These are phyloP conservation scores for Dissoconium aciculare DNA, from an alignment of 2,329 filamentous ascomycete species.

Conservation along the genomic window DNA sequence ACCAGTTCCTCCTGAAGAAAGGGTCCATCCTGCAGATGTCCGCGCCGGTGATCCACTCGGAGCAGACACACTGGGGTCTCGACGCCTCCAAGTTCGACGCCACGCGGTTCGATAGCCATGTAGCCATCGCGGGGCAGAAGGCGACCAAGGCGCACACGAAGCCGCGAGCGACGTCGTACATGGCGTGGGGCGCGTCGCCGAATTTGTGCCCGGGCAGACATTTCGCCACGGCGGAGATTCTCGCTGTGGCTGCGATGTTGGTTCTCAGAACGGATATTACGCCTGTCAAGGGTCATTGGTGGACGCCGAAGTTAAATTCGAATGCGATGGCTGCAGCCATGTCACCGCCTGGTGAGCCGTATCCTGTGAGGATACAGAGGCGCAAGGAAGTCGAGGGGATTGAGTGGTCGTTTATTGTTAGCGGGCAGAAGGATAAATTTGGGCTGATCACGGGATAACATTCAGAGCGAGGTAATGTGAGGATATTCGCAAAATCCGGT, in stretches of 20 bases:
- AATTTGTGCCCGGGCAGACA: constrained; percentile 1
- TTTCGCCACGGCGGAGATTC: constrained; percentile 1
- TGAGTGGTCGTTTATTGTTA: neutral
- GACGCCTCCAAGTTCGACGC: constrained; percentile 26
- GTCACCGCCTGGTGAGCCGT: neutral
- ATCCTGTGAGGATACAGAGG: neutral
- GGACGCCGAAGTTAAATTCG: neutral
- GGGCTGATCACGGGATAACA: neutral
- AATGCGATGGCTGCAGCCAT: neutral
- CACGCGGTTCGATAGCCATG: constrained; percentile 30
- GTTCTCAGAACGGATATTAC: neutral
- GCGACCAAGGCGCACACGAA: too few species aligned
- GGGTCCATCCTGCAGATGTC: constrained; percentile 32
- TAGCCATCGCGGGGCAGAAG: too few species aligned
- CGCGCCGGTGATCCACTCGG: constrained; percentile 30
- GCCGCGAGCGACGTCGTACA: constrained; percentile 1
- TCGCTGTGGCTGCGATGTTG: neutral
- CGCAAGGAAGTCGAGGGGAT: neutral
- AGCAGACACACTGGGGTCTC: constrained; percentile 30
- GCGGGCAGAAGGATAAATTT: neutral
- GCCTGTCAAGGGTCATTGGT: constrained; percentile 1
- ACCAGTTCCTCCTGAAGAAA: constrained; percentile 30
- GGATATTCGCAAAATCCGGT: too few species aligned
- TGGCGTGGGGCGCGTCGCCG: neutral
- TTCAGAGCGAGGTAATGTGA: too few species aligned